These are phyloP conservation scores for Aspergillus quadricinctus DNA, from an alignment of 2,329 filamentous ascomycete genomes.

Conservation along the genomic window DNA sequence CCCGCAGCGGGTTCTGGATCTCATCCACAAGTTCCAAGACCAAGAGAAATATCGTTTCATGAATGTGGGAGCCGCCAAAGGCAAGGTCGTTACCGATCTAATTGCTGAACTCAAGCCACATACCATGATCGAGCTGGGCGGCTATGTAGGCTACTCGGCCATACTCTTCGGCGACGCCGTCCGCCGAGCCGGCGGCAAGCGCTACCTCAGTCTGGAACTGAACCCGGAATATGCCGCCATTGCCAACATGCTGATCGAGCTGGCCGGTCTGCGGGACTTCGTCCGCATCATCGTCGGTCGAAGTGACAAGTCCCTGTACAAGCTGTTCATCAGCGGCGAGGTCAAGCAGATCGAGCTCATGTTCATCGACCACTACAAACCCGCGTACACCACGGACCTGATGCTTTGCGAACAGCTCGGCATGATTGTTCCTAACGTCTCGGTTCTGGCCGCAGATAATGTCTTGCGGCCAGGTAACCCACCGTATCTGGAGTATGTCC, in stretches of 20 bases:
- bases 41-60: conserved; percentile 66
- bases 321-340: conserved; percentile 51
- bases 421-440: conserved; percentile 56
- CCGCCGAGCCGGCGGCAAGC: conserved; percentile 57
- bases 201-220: conserved; percentile 68
- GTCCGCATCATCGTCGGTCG: conserved; percentile 68
- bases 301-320: conserved; percentile 61
- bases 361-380: conserved; percentile 79
- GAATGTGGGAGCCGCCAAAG: conserved; percentile 75
- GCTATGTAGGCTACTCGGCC: conserved; percentile 77
- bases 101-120: conserved; percentile 64
- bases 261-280: conserved; percentile 67
- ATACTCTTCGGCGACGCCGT: conserved; percentile 69
- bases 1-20: conserved; percentile 59
- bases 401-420: conserved; percentile 71
- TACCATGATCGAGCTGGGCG: conserved; percentile 72
- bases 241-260: conserved; percentile 63
- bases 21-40: conserved; percentile 66
- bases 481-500: conserved; percentile 58
- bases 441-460: conserved; percentile 43
- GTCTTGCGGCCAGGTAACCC: conserved; percentile 43
- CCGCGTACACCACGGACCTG: conserved; percentile 67
- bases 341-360: conserved; percentile 63
- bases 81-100: conserved; percentile 63
- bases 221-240: conserved; percentile 71